A percentile compares a stretch with the other conserved stretches of the same genome.
Conservation (phyloP, 768 basidiomycete species). For the Lactarius evosmus region DNA sequence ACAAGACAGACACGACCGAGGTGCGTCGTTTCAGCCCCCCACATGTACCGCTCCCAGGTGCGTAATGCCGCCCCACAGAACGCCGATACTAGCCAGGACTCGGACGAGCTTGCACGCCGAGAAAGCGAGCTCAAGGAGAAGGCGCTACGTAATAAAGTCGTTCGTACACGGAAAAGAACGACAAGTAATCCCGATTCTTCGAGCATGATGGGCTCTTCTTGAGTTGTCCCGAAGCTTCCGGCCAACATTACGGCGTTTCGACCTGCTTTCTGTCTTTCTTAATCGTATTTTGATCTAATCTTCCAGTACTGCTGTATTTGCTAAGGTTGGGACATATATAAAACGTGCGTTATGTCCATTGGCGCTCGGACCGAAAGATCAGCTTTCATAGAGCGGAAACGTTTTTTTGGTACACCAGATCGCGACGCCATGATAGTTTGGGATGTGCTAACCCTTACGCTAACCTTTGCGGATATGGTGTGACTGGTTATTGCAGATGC, state of each 20-base stretch:
- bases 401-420: no score
- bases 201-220: slow-evolving; percentile 1
- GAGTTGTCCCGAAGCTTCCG: slow-evolving; percentile 3
- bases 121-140: slow-evolving; percentile 82
- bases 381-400: background rate
- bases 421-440: background rate
- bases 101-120: slow-evolving; percentile 54
- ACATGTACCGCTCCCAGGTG: background rate
- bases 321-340: slow-evolving; percentile 8
- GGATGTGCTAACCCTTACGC: background rate
- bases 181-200: slow-evolving; percentile 13
- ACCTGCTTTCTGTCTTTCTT: slow-evolving; percentile 7
- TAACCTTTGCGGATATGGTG: background rate
- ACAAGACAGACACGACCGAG: slow-evolving; percentile 47
- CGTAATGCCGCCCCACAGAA: background rate
- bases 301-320: slow-evolving; percentile 21
- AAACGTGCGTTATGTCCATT: slow-evolving; percentile 8
- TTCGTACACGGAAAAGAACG: slow-evolving; percentile 56
- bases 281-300: slow-evolving; percentile 22
- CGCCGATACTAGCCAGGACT: slow-evolving; percentile 27
- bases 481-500: background rate
- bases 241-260: slow-evolving; percentile 17
- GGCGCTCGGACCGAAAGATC: background rate
- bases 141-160: slow-evolving; percentile 80
- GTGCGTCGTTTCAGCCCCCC: slow-evolving; percentile 21